Conservation (phyloP, 768 basidiomycete genomes). For the Panaeolus papilionaceus region DNA sequence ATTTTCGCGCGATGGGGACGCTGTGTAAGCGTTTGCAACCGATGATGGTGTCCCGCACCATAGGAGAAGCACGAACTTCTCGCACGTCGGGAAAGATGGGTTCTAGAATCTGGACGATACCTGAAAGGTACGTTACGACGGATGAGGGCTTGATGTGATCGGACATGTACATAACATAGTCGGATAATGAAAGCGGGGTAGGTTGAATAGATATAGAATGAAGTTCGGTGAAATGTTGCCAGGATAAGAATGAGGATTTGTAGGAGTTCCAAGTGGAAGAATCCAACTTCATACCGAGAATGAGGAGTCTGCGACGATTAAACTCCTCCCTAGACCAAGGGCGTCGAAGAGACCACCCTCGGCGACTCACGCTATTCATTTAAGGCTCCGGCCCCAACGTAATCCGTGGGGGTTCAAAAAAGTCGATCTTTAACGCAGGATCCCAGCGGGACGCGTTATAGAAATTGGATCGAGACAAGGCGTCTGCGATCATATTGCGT, state of each 20-base stretch:
- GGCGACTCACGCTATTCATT: background rate
- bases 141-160: conserved; percentile 14
- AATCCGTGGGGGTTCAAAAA: conserved; percentile 23
- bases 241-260: conserved; percentile 1
- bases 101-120: conserved; percentile 12
- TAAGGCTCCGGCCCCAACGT: conserved; percentile 20
- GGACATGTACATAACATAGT: conserved; percentile 13
- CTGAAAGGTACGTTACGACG: conserved; percentile 10
- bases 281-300: background rate
- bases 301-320: background rate
- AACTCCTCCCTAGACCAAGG: conserved; percentile 9
- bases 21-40: background rate
- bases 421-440: background rate
- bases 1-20: background rate
- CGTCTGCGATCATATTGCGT: conserved; percentile 29
- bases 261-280: conserved; percentile 5
- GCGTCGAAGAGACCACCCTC: background rate
- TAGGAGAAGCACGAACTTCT: background rate
- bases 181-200: background rate
- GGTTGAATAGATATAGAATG: conserved; percentile 14
- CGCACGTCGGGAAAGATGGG: conserved; percentile 15
- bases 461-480: conserved; percentile 25
- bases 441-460: background rate
- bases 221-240: background rate
- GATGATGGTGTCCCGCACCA: background rate